These are phyloP conservation scores for Eutrema heterophyllum DNA, from an alignment of 345 rosid genomes.

Conservation along the genomic window DNA sequence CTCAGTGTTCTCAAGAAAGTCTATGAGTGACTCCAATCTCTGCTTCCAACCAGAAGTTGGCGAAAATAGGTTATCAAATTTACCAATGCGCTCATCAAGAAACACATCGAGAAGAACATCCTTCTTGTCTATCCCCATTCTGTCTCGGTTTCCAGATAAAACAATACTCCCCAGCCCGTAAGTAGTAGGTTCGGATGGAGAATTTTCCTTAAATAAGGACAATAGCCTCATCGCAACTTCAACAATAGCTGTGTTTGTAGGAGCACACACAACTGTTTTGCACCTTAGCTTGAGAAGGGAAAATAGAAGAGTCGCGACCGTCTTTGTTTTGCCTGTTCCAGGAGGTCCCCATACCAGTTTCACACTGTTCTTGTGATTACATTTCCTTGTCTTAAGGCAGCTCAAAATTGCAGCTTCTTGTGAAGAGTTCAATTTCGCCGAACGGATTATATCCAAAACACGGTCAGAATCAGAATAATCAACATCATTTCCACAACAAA, in stretches of 20 bases:
- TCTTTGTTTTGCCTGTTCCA: constrained; percentile 50
- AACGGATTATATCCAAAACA: constrained; percentile 9
- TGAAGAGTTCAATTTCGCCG: constrained; percentile 26
- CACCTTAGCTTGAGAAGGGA: constrained; percentile 32
- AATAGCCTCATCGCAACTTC: constrained; percentile 32
- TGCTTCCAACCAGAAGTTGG: constrained; percentile 28
- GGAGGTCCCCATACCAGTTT: constrained; percentile 54
- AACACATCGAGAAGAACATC: constrained; percentile 27
- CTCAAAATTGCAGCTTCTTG: constrained; percentile 32
- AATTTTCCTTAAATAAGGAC: not conserved
- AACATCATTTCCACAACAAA: not conserved
- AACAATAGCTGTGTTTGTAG: constrained; percentile 40
- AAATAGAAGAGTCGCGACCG: constrained; percentile 23
- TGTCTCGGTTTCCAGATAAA: constrained; percentile 32
- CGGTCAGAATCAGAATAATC: constrained; percentile 13
- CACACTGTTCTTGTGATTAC: constrained; percentile 24
- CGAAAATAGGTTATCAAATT: constrained; percentile 8
- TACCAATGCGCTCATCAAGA: constrained; percentile 35
- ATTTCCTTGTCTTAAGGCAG: constrained; percentile 5
- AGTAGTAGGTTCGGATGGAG: constrained; percentile 13
- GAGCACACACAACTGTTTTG: constrained; percentile 43
- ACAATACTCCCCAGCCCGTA: constrained; percentile 32
- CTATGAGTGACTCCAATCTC: constrained; percentile 18
- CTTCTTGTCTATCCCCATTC: constrained; percentile 25
- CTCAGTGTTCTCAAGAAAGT: constrained; percentile 23